Percentiles rank a stretch among this genome's conserved stretches.
These are phyloP conservation scores for Cymbidium sinense DNA, from an alignment of 106 monocot genomes.

Conservation along the genomic window DNA sequence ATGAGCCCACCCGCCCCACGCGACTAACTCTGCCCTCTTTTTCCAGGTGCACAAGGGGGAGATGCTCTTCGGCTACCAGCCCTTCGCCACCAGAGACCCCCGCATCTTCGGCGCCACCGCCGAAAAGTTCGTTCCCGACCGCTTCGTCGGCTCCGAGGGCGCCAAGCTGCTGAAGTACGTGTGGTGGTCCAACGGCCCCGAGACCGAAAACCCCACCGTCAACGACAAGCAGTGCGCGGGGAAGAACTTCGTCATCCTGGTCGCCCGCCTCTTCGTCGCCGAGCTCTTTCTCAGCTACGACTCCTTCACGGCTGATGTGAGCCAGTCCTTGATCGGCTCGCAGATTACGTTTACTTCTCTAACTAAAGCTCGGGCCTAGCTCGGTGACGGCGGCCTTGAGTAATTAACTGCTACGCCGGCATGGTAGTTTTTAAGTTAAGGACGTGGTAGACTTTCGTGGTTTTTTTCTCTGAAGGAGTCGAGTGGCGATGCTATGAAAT, in stretches of 20 bases:
- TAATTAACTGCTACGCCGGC: too few species aligned
- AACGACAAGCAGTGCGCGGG: slow-evolving; percentile 44
- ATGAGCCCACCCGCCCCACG: too few species aligned
- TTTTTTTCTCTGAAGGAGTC: too few species aligned
- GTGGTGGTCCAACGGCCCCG: slow-evolving; percentile 16
- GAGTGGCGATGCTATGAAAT: too few species aligned
- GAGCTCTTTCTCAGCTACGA: slow-evolving; percentile 45
- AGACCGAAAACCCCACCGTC: slow-evolving; percentile 33
- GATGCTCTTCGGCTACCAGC: slow-evolving; percentile 52
- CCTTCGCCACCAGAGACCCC: slow-evolving; percentile 35
- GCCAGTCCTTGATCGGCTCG: slow-evolving; percentile 1
- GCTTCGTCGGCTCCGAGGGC: slow-evolving; percentile 26
- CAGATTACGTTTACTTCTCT: slow-evolving; percentile 30
- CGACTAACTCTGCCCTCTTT: too few species aligned
- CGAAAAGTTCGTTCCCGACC: slow-evolving; percentile 33
- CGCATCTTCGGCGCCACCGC: slow-evolving; percentile 22
- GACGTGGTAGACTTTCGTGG: too few species aligned
- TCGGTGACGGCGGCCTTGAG: too few species aligned
- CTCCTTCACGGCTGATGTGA: slow-evolving; percentile 31
- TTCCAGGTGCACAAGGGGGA: slow-evolving; percentile 40
- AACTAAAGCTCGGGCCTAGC: slow-evolving; percentile 12
- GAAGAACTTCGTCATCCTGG: slow-evolving; percentile 34
- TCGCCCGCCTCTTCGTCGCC: slow-evolving; percentile 29
- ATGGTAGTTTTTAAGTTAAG: too few species aligned
- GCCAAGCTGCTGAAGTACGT: slow-evolving; percentile 26